Evolutionary conservation across 2,329 filamentous ascomycete genomes (phyloP), one percentile per base, ranked within the genome.

Genomic region (Proliferodiscus dingleyae): DNA sequence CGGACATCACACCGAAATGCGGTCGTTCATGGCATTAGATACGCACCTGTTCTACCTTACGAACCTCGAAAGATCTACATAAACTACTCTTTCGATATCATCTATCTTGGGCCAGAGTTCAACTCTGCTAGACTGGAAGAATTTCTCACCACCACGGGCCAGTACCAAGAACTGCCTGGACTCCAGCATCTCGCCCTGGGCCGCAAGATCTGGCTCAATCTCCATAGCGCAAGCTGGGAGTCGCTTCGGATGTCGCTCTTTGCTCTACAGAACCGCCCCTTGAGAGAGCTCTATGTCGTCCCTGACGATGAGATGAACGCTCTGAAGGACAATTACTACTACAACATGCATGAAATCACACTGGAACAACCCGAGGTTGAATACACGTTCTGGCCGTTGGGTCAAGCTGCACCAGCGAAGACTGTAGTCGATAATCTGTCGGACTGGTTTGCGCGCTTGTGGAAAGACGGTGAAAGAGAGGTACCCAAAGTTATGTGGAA

Each of bases 71-170:
- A 48, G 16, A 36, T 55, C 3, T 52, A 57, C 23, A 13, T 57
- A 11, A 26, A 45, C 15, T 55, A 45, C 34, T 40, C 19, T 5
- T 38, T 21, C n/a, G 55, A 57, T 21, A 51, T 39, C 6, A 50
- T 57, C 16, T 57, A 57, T 30, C 47, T 57, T 4, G 55, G 55
- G 3, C 51, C 53, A 8, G 51, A 55, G 38, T 57, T 57, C 39
- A 41, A 43, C 4, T n/a, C 41, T 19, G 4, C 42, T 2, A 47
- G 50, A 33, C 44, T 57, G 1, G 11, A 48, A 26, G 7, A 29
- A 3, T 55, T 57, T 33, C 37, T 57, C 15, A 43, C 44, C 4
- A 41, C 41, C 4, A 38, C 24, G 2, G 30, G 42, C 9, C 23
- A 22, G 3, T 43, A 39, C 9, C 42, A 45, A 8, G 53, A 57